Conservation (phyloP, 2,329 filamentous ascomycete species). For the Alternaria dauci region DNA sequence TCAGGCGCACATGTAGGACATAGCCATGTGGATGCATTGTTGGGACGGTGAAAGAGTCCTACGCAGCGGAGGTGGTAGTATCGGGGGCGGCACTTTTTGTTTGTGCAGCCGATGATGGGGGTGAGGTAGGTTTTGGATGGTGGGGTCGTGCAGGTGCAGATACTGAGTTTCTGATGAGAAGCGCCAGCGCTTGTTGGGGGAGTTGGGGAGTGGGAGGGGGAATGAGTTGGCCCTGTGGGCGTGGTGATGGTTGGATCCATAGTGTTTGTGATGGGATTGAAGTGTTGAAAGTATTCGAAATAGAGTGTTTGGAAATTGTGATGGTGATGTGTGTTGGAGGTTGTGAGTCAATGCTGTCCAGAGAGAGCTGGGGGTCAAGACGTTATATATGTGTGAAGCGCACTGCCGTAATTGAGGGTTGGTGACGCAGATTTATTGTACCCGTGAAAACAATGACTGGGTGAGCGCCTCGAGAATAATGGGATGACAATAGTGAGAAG, state of each 20-base stretch:
- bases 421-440: conserved; percentile 7
- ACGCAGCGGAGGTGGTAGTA: conserved; percentile 11
- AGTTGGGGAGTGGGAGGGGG: background rate
- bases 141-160: background rate
- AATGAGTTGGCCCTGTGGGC: background rate
- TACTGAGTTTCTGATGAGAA: background rate
- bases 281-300: background rate
- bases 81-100: background rate
- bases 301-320: background rate
- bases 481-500: background rate
- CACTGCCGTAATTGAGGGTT: background rate
- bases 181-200: background rate
- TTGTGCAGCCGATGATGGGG: conserved; percentile 8
- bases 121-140: background rate
- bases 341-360: background rate
- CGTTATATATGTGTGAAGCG: background rate
- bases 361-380: background rate
- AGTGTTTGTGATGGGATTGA: background rate
- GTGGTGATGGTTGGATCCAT: background rate
- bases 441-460: background rate
- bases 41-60: background rate
- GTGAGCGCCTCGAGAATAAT: background rate
- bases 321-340: too few species aligned
- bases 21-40: background rate
- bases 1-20: background rate